Conservation (phyloP, 208 protist genomes). For the Leishmania tarentolae region DNA sequence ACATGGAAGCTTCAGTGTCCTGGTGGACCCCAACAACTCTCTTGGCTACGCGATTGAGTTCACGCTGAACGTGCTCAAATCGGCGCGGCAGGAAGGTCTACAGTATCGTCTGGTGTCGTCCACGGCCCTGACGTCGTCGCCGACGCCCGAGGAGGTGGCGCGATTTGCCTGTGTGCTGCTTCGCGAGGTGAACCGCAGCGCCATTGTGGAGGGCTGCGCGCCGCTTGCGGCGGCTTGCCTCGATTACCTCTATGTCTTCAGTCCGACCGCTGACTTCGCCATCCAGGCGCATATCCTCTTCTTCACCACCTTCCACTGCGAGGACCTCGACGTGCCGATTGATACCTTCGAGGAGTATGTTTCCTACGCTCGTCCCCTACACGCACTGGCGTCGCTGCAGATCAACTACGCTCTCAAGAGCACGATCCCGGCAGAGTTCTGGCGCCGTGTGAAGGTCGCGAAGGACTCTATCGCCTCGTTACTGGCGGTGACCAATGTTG, state of each 20-base stretch:
- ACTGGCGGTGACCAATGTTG: constrained; percentile 69
- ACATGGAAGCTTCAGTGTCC: constrained; percentile 65
- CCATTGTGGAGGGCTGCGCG: constrained; percentile 74
- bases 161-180: constrained; percentile 78
- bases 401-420: constrained; percentile 87
- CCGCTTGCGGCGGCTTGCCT: constrained; percentile 84
- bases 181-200: constrained; percentile 78
- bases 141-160: constrained; percentile 64
- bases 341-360: constrained; percentile 87
- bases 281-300: constrained; percentile 83
- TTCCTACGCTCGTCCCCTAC: constrained; percentile 74
- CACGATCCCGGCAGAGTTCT: constrained; percentile 74
- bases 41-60: constrained; percentile 79
- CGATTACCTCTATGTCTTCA: constrained; percentile 84
- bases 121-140: constrained; percentile 31
- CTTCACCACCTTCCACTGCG: constrained; percentile 79
- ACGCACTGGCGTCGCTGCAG: constrained; percentile 69
- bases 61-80: constrained; percentile 67
- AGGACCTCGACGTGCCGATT: constrained; percentile 81
- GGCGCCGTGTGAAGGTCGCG: constrained; percentile 76
- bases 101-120: constrained; percentile 68
- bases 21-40: constrained; percentile 70
- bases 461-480: constrained; percentile 79
- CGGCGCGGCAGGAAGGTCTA: constrained; percentile 66
- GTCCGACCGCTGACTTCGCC: constrained; percentile 61